Base-by-base conservation (phyloP, 257 asterid species). In the Verbascum thapsus region DNA sequence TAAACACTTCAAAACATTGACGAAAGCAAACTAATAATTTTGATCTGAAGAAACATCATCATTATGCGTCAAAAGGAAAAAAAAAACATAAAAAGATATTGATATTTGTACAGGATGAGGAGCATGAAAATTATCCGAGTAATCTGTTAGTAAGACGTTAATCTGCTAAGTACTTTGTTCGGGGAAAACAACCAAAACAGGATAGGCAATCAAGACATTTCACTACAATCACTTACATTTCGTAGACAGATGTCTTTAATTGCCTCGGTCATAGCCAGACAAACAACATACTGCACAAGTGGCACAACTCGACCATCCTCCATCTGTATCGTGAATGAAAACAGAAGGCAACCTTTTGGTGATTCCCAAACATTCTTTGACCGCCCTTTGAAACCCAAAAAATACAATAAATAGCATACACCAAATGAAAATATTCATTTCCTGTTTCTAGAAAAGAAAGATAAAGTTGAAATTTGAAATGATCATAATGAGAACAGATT, bases 291-390 rank as follows among this genome's bases (percentile, higher is more conserved):
- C 76, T 94, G 99, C 70, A 94, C 80, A 71, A 74, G 79, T 3
- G 97, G 97, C 77, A 94, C 94, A 51, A 90, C 78, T 68, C 91
- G 79, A 8, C 99, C 97, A 71, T 94, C 85, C 74, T 85, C 96
- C 96, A 94, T 94, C 78, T 94, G 94, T 65, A 87, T 13, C 1
- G 92, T 83, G 79, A 85, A 94, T 13, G 99, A 94, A 73, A 87
- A 94, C 76, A 90, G 3, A 72, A 94, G 94, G 87, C 97, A 94
- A 51, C 97, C 99, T 76, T 82, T 90, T 37, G 96, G 96, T 19
- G 99, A 94, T 79, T 90, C 92, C 99, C 97, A 94, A 13, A 79
- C 77, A 74, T 89, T 94, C 67, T 79, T 84, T 3, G 91, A 76
- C 69, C 96, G 88, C 13, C 99, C 99, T 94, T 69, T 61, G 56